These are phyloP conservation scores for Linderniella brevidens DNA, from an alignment of 257 asterid genomes.

Conservation along the genomic window DNA sequence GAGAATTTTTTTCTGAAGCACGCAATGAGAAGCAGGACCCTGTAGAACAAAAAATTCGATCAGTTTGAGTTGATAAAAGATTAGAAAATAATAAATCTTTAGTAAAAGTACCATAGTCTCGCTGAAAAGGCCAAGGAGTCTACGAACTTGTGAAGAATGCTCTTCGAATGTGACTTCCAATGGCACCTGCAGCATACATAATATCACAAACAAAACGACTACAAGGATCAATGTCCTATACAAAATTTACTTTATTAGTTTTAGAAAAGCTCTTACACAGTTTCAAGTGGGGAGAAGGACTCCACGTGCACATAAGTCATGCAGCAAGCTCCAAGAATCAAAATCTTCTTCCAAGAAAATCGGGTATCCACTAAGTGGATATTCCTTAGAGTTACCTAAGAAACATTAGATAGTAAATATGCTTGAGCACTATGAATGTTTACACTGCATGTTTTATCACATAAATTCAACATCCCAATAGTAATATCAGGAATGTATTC, in stretches of 20 bases:
- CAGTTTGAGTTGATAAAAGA: slow-evolving; percentile 8
- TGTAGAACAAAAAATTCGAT: slow-evolving; percentile 22
- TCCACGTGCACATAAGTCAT: slow-evolving; percentile 52
- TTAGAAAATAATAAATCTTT: slow-evolving; percentile 2
- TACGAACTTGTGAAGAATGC: slow-evolving; percentile 50
- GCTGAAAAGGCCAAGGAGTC: slow-evolving; percentile 50
- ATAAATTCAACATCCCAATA: too few species aligned
- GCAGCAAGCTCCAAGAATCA: slow-evolving; percentile 73
- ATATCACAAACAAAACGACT: slow-evolving; percentile 10
- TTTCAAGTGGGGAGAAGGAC: slow-evolving; percentile 68
- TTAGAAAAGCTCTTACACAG: slow-evolving; percentile 38
- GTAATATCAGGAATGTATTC: too few species aligned
- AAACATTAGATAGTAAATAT: slow-evolving; percentile 12
- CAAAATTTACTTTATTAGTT: slow-evolving; percentile 3
- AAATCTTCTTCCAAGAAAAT: slow-evolving; percentile 58
- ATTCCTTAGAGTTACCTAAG: slow-evolving; percentile 59
- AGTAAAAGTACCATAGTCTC: slow-evolving; percentile 54
- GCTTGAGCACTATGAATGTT: slow-evolving; percentile 4
- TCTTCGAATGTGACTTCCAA: slow-evolving; percentile 27
- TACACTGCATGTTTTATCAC: too few species aligned
- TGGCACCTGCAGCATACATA: slow-evolving; percentile 37
- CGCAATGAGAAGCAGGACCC: slow-evolving; percentile 56
- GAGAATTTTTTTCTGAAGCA: slow-evolving; percentile 51
- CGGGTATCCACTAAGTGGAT: slow-evolving; percentile 67
- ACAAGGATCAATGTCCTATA: neutral